Evolutionary conservation across 2,329 filamentous ascomycete genomes (phyloP), one percentile per base, ranked within the genome.

Genomic region (Clonostachys solani): DNA sequence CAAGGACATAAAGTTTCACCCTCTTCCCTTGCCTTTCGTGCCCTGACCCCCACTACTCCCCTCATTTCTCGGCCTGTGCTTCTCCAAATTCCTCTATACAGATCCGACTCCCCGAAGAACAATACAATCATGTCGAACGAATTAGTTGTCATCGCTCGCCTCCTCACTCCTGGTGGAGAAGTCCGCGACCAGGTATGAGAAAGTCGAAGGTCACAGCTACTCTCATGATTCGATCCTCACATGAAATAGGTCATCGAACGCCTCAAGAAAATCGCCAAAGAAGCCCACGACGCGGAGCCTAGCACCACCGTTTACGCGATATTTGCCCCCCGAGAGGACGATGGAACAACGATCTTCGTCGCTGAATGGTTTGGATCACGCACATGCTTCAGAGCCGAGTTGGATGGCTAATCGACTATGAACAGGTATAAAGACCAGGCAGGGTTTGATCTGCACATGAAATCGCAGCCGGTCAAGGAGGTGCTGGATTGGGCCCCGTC

Each of bases 401-500:
- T 10, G 3, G 23, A 29, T 29, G 9, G 23, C 33, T 19, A 13
- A 18, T 33, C n/a, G 5, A 38, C 33, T 12, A 4, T 10, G 23
- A 17, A 0, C 13, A 62, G 60, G 43, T 63, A 59, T 44, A 37
- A 35, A 3, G 54, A 60, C 46, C 49, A 59, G 44, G 57, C 52
- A 6, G 51, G 59, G 3, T 51, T 57, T 33, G 54, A 61, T 37
- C 9, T 48, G 3, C 60, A 63, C 50, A 57, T 60, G 58, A 42
- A 49, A 6, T 48, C 42, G 15, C 36, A 47, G 7, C 40, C 19
- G 2, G 57, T 61, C 23, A 50, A 53, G 35, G 47, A 44, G 33
- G 49, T 59, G 42, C 53, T 51, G 5, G 16, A 49, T 18, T 63
- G 60, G 23, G 23, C 23, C 9, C 23, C 23, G 23, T 29, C 23